These are phyloP conservation scores for Eucommia ulmoides DNA, from an alignment of 257 asterid genomes.

Conservation along the genomic window DNA sequence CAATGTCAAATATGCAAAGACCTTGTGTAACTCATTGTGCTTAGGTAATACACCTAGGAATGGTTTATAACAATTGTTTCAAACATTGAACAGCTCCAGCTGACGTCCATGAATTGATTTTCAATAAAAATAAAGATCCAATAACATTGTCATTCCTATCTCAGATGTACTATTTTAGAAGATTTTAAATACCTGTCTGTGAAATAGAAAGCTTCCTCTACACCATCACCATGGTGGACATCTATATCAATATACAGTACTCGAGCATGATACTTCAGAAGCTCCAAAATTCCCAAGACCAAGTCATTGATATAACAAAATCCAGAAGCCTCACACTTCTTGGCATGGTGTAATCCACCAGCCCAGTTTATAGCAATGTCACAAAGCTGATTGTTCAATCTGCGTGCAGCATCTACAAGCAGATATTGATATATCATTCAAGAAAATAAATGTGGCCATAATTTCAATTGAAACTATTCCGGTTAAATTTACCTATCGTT, in stretches of 20 bases:
- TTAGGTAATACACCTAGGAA: not conserved
- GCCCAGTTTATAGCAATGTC: slow-evolving; percentile 99
- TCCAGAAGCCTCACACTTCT: slow-evolving; percentile 98
- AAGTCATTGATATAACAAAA: slow-evolving; percentile 95
- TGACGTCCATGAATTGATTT: not conserved
- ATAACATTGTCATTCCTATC: not conserved
- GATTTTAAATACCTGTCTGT: slow-evolving; percentile 62
- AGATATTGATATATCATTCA: slow-evolving; percentile 10
- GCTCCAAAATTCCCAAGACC: slow-evolving; percentile 94
- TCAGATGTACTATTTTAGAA: not conserved
- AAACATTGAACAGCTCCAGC: not conserved
- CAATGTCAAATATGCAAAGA: not conserved
- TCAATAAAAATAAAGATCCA: not conserved
- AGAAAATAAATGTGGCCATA: slow-evolving; percentile 8
- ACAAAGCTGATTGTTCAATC: slow-evolving; percentile 80
- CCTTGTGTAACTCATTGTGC: not conserved
- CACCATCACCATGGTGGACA: slow-evolving; percentile 99
- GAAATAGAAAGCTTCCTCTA: slow-evolving; percentile 96
- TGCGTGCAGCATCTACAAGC: slow-evolving; percentile 82
- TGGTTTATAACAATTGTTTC: not conserved
- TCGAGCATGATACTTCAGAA: slow-evolving; percentile 87
- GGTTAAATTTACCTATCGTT: slow-evolving; percentile 58
- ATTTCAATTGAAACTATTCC: slow-evolving; percentile 5
- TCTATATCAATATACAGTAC: slow-evolving; percentile 96
- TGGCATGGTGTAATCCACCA: slow-evolving; percentile 99